Evolutionary conservation across 495 filamentous ascomycete genomes (phyloP), one percentile per base, ranked within the genome.

Genomic region (Sordaria brevicollis): DNA sequence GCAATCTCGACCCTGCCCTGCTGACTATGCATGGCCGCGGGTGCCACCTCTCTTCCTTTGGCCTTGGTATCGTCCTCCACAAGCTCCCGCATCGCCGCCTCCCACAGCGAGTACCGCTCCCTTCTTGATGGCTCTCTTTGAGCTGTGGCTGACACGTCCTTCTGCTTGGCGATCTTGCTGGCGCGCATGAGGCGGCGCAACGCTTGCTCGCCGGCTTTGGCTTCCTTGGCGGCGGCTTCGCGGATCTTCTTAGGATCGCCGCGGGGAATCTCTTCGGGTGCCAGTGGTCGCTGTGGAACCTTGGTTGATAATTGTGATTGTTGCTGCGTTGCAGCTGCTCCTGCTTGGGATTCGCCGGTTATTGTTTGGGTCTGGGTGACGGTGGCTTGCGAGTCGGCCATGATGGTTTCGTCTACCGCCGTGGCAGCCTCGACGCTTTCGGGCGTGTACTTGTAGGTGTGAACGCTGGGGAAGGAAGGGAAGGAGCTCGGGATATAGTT

Each of bases 31-130:
- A 74, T 69, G 25, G 87, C 89, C 37, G 88, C 90, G 67, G 89
- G 89, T 76, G 89, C 88, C 80, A 89, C 84, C 73, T 90, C 91
- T 68, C 84, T 90, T 11, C 83, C 89, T 75, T 88, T 90, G 79
- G 88, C 89, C 74, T 87, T 90, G 25, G 67, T 74, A 8, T 75
- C 73, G 10, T 77, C 74, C 35, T 81, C 79, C 3, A 85, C 75
- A 10, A 83, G 41, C 15, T 77, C 76, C 10, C 76, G 73, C 82
- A 85, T 83, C 4, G 81, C 76, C 1, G 69, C 57, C 72, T 85
- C 83, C 83, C 83, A 85, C 0, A 79, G 69, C 2, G 75, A 66
- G 65, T 83, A 79, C 35, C 83, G 76, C 15, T 80, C 70, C 15
- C 79, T 76, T 33, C 77, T 75, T 0, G 75, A 65, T 1, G 73